Percentiles rank a stretch among this genome's conserved stretches.
phyloP scores from a whole-genome alignment of 176 grass and related monocot species.

The Carex myosuroides region DNA sequence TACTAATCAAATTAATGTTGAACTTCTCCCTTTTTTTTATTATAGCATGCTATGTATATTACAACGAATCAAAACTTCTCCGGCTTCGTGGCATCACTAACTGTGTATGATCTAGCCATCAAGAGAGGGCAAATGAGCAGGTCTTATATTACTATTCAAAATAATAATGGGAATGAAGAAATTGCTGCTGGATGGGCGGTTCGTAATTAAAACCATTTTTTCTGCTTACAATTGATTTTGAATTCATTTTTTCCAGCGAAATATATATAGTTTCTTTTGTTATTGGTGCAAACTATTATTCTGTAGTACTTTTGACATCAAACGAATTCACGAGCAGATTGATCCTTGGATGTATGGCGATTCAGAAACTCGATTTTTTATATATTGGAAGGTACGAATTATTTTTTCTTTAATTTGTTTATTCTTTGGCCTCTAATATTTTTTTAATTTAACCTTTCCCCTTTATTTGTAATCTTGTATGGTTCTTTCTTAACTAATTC shows the following conservation, averaged over 20 bases:
- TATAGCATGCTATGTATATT: slow-evolving; percentile 6
- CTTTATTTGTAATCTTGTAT: neutral
- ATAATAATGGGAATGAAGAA: neutral
- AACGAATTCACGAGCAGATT: too few species aligned
- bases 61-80: neutral
- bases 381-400: neutral
- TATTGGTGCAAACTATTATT: too few species aligned
- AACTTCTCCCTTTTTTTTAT: neutral
- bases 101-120: neutral
- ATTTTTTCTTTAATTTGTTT: neutral
- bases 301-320: too few species aligned
- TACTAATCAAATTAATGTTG: too few species aligned
- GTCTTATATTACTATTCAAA: neutral
- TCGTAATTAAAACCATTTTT: neutral
- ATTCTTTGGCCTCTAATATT: neutral
- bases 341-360: slow-evolving; percentile 11
- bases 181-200: slow-evolving; percentile 7
- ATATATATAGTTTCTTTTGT: neutral
- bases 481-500: neutral
- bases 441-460: neutral
- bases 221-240: neutral
- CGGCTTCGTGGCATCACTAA: slow-evolving; percentile 4
- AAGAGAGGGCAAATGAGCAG: neutral
- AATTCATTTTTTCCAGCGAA: neutral
- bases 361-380: neutral